These are phyloP conservation scores for Scalesia atractyloides DNA, from an alignment of 129 eudicot species.

Conservation along the genomic window DNA sequence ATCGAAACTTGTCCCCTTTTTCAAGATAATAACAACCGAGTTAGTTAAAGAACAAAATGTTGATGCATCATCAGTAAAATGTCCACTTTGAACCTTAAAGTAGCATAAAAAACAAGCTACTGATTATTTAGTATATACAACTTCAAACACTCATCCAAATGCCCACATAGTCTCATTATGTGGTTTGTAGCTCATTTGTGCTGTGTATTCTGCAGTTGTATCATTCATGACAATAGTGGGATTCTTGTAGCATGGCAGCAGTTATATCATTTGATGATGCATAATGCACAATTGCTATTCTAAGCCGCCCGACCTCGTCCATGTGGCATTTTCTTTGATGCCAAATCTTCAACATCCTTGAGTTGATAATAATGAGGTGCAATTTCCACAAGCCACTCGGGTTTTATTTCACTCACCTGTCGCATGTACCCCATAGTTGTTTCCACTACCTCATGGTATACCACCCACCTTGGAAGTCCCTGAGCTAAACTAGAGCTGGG, in stretches of 20 bases:
- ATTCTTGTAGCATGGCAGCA: too few species aligned
- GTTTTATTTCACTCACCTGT: conserved; percentile 83
- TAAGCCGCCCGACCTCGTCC: conserved; percentile 74
- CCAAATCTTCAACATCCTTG: conserved; percentile 84
- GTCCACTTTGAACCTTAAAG: neutral
- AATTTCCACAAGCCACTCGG: conserved; percentile 93
- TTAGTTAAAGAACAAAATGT: neutral
- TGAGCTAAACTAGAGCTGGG: conserved; percentile 97
- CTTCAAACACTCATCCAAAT: too few species aligned
- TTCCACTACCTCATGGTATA: conserved; percentile 83
- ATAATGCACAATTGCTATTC: too few species aligned
- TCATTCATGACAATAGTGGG: conserved; percentile 79
- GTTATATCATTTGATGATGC: too few species aligned
- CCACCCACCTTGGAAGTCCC: conserved; percentile 95
- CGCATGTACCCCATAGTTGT: conserved; percentile 94
- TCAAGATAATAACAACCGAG: neutral
- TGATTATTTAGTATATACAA: neutral
- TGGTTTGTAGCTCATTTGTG: conserved; percentile 3
- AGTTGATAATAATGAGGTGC: conserved; percentile 98
- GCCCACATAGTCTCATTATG: too few species aligned
- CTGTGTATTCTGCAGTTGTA: conserved; percentile 56
- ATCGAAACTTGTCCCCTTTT: neutral
- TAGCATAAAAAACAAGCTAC: neutral
- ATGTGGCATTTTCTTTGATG: conserved; percentile 83
- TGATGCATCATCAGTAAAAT: neutral